Base-by-base conservation (phyloP, 257 asterid genomes). In the Ocimum tenuiflorum region DNA sequence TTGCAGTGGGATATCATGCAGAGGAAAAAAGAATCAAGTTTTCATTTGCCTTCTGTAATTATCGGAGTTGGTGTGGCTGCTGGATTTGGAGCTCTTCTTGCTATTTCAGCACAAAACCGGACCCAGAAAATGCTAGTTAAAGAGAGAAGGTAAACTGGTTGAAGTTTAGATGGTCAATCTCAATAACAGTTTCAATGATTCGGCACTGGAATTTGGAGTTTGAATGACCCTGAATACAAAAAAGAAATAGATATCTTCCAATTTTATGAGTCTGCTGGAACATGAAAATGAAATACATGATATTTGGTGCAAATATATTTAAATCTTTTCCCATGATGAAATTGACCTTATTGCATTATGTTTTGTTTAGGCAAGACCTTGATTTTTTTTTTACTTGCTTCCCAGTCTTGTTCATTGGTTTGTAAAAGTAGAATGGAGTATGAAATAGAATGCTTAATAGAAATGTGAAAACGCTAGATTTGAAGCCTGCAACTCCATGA, bases 1-100 rank as follows among this genome's bases (percentile, higher is more conserved):
- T 51, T 82, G 80, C 91, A 85, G 67, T 92, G 97, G 98, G 86
- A 89, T 49, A 70, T 85, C 19, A 86, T 85, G 90, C 85, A 85
- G 52, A 84, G 56, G 59, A 75, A 74, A 66, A 76, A 67, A 20
- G 75, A 77, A 18, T 70, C 84, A 1, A 22, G 33, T 58, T 19
- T 87, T 60, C 89, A 87, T 74, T 65, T 83, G 70, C 95, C 94
- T 23, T 91, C 95, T 35, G 36, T 85, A 9, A 54, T 79, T 65
- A 54, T 86, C 22, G 90, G 96, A 63, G 74, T 82, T 5, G 94
- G 96, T 73, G 70, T 81, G 69, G 87, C 80, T 69, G 83, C 77
- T 53, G 96, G 85, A 1, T 45, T 89, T 35, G 96, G 83, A 43
- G 88, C 82, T 50, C 79, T 86, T 20, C 58, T 91, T 46, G 70